Percentiles rank a stretch among this genome's conserved stretches.
Evolutionary conservation across 2,329 filamentous ascomycete genomes (phyloP).

Genomic region (Sarocladium kiliense): DNA sequence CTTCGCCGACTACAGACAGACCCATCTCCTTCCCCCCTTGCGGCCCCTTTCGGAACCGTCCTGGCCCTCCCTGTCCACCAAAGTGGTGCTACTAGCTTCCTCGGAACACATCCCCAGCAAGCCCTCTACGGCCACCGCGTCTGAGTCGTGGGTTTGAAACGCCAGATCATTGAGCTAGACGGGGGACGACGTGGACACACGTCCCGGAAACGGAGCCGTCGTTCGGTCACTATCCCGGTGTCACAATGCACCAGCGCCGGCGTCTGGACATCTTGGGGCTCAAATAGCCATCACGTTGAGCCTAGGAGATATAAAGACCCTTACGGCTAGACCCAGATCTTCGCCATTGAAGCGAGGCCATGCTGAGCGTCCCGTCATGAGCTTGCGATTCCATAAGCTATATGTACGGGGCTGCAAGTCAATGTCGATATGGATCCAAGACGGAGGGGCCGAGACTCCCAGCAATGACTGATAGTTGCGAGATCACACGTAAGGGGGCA

Average conservation of each 20-base stretch:
- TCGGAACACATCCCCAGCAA: not conserved
- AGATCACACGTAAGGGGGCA: not conserved
- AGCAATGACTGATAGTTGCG: not conserved
- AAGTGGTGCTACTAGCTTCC: not conserved
- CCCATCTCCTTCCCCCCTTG: not conserved
- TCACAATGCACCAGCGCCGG: not conserved
- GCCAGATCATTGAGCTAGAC: not conserved
- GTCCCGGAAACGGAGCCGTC: not conserved
- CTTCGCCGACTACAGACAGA: not conserved
- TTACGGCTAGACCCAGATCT: not conserved
- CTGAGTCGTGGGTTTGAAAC: constrained; percentile 7
- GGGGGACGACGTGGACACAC: not conserved
- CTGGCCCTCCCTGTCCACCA: not conserved
- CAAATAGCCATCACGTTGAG: not conserved
- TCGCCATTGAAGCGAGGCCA: not conserved
- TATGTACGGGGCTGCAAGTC: not conserved
- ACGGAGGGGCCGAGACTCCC: not conserved
- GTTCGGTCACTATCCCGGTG: not conserved
- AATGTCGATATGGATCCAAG: not conserved
- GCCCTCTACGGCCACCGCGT: not conserved
- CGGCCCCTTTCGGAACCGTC: not conserved
- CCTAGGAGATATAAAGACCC: not conserved
- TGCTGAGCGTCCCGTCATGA: too few relatives aligned
- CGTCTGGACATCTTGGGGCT: not conserved
- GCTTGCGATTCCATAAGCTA: not conserved